These are phyloP conservation scores for Fomes fomentarius DNA, from an alignment of 1,284 basidiomycete genomes.

Conservation along the genomic window DNA sequence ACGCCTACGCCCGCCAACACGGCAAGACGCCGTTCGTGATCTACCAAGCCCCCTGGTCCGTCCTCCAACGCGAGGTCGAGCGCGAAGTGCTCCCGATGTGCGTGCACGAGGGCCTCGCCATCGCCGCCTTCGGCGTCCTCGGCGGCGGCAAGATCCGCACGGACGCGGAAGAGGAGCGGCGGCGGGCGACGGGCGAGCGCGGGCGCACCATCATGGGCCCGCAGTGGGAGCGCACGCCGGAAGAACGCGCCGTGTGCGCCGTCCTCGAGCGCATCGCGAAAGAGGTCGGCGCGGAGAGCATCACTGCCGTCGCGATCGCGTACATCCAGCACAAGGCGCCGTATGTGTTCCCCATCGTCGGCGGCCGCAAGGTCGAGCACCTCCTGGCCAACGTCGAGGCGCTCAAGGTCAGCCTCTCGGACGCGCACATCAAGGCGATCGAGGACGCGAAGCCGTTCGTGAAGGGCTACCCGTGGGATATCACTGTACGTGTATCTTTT, in stretches of 20 bases:
- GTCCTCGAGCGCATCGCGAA: constrained; percentile 21
- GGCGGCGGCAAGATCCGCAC: constrained; percentile 32
- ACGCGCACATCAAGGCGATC: constrained; percentile 44
- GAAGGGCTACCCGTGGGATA: constrained; percentile 41
- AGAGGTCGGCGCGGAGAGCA: constrained; percentile 21
- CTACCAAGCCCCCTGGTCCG: constrained; percentile 54
- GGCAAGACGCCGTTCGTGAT: constrained; percentile 51
- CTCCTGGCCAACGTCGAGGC: constrained; percentile 49
- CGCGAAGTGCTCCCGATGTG: constrained; percentile 57
- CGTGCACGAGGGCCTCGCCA: constrained; percentile 40
- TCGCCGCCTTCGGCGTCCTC: constrained; percentile 18
- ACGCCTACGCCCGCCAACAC: constrained; percentile 50
- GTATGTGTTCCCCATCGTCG: constrained; percentile 14
- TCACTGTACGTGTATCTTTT: constrained; percentile 36
- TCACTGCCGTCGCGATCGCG: constrained; percentile 16
- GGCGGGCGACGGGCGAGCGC: constrained; percentile 27
- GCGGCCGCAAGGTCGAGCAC: constrained; percentile 37
- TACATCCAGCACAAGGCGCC: constrained; percentile 34
- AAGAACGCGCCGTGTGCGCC: constrained; percentile 17
- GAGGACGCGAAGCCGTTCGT: constrained; percentile 45
- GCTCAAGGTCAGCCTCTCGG: constrained; percentile 42
- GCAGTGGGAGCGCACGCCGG: constrained; percentile 24
- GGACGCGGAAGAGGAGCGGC: constrained; percentile 31
- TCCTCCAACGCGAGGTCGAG: constrained; percentile 49
- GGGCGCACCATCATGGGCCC: constrained; percentile 36